Evolutionary conservation across 306 rosid species (phyloP), one percentile per base, ranked within the genome.

Genomic region (Inga oerstediana): DNA sequence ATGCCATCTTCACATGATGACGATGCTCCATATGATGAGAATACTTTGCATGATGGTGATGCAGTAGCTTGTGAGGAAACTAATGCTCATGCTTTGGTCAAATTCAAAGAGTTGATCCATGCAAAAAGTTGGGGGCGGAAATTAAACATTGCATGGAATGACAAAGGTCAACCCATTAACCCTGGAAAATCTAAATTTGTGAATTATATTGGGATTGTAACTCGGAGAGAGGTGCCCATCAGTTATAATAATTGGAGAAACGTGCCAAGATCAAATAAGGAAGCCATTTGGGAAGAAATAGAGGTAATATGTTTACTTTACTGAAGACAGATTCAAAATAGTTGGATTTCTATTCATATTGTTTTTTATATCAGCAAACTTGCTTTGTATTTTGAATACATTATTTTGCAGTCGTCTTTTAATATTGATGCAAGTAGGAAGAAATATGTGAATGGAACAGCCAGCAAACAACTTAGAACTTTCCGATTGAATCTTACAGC

Each of bases 261-360:
- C 1, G 56, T 49, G 20, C 56, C 56, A 49, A 17, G 19, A 49
- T 3, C 19, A 49, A 49, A 12, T 7, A 49, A 49, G 6, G 56
- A 14, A 49, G 56, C 56, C 37, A 30, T 74, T 49, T 74, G 78
- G 78, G 64, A 4, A 24, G 78, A 74, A 6, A 30, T 74, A 49
- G 27, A 74, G 45, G 78, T 74, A 52, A 51, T 15, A 8, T 49
- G 16, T 41, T 48, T 48, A 24, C 62, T 74, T 22, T 48, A 48
- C 12, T 11, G 9, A 10, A 48, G 52, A 11, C 52, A 48, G 16
- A 3, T 48, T 48, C 52, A 11, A 48, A 48, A 48, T 13, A 11
- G 9, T 48, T 10, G 12, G 52, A 48, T 13, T 48, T 10, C 46
- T 4, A 3, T 49, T 49, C 13, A 1, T 7, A 20, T 30, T 74